Percentiles rank a stretch among this genome's conserved stretches.
These are phyloP conservation scores for Polyrhizophydium stewartii DNA, from an alignment of 371 early-diverging fungal species.

Conservation along the genomic window DNA sequence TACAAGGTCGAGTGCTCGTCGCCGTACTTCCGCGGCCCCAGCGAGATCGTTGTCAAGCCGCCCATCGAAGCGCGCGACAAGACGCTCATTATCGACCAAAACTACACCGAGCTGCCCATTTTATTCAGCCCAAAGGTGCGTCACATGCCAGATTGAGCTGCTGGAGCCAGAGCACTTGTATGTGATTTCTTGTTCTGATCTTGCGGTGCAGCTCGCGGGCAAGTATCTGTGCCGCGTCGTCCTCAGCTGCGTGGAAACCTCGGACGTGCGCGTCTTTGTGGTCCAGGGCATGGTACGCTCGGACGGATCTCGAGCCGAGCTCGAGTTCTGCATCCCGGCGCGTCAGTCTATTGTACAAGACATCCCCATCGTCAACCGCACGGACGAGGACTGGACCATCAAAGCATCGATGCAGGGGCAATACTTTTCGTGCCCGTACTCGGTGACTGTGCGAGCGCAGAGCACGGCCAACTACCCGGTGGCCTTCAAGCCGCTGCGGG, in stretches of 20 bases:
- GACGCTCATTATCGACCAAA: conserved; percentile 22
- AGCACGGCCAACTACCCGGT: conserved; percentile 24
- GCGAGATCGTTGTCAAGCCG: conserved; percentile 32
- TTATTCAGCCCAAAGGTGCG: conserved; percentile 32
- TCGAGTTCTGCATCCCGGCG: conserved; percentile 35
- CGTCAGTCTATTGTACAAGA: conserved; percentile 39
- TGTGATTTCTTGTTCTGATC: background rate
- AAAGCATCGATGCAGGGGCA: conserved; percentile 32
- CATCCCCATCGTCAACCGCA: conserved; percentile 42
- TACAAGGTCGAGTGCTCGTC: conserved; percentile 46
- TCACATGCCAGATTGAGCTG: background rate
- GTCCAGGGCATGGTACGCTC: conserved; percentile 39
- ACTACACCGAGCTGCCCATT: conserved; percentile 35
- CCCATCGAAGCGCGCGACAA: conserved; percentile 20
- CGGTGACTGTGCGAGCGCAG: conserved; percentile 24
- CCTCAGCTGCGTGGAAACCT: conserved; percentile 30
- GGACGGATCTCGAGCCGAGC: conserved; percentile 38
- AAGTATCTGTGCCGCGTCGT: conserved; percentile 38
- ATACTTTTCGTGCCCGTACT: conserved; percentile 24
- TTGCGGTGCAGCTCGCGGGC: conserved; percentile 28
- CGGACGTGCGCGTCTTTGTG: conserved; percentile 34
- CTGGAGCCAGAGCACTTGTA: background rate
- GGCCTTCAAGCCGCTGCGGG: conserved; percentile 28
- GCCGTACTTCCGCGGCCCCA: conserved; percentile 33
- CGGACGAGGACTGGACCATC: conserved; percentile 47